Percentiles rank a stretch among this genome's conserved stretches.
Evolutionary conservation across 2,329 filamentous ascomycete genomes (phyloP).

Genomic region (Pseudogymnoascus sp.): DNA sequence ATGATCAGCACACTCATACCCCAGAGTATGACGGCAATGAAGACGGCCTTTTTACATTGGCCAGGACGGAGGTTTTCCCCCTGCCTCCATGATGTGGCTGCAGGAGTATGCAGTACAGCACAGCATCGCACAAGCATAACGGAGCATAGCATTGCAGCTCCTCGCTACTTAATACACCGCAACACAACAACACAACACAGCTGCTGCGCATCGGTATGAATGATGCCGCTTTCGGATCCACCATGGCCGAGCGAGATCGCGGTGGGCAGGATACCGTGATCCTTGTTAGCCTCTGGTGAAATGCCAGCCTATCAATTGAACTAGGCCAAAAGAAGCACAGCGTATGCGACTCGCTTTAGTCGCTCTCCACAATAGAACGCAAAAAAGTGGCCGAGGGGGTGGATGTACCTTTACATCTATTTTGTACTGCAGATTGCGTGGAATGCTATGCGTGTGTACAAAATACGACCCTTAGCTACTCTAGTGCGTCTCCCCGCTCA

Average conservation of each 20-base stretch:
- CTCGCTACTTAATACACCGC: not conserved
- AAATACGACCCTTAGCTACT: slow-evolving; percentile 3
- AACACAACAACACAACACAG: not conserved
- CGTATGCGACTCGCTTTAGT: not conserved
- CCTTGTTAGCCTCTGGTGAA: not conserved
- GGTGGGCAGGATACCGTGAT: not conserved
- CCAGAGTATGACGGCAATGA: not conserved
- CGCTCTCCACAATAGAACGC: slow-evolving; percentile 4
- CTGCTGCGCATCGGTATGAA: not conserved
- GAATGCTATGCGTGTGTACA: not conserved
- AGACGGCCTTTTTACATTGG: not conserved
- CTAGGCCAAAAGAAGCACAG: not conserved
- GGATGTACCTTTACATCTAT: not conserved
- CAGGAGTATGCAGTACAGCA: not conserved
- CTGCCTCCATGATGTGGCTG: not conserved
- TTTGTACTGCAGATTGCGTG: slow-evolving; percentile 2
- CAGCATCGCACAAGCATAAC: not conserved
- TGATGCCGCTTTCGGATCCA: slow-evolving; percentile 6
- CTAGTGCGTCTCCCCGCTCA: not conserved
- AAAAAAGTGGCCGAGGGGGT: not conserved
- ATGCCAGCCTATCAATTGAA: not conserved
- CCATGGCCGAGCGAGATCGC: slow-evolving; percentile 2
- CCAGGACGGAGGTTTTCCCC: not conserved
- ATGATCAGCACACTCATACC: not conserved
- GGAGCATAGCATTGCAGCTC: not conserved